These are phyloP conservation scores for Flaveria linearis DNA, from an alignment of 129 eudicot genomes.

Conservation along the genomic window DNA sequence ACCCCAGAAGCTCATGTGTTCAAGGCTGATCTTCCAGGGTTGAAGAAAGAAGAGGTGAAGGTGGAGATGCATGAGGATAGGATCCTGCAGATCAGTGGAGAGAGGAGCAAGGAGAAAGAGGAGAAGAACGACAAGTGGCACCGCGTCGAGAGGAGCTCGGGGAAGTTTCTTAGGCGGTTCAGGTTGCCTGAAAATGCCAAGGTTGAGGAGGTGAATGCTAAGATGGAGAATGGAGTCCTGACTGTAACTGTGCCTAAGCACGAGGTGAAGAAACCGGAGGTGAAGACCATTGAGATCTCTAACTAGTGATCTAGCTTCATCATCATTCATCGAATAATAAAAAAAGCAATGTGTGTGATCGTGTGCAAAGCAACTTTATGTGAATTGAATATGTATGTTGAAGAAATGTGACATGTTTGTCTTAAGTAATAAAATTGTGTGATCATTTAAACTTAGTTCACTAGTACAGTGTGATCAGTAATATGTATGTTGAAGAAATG, in stretches of 20 bases:
- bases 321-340: no score
- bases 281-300: slow-evolving; percentile 36
- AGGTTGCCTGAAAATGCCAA: slow-evolving; percentile 43
- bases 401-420: neutral
- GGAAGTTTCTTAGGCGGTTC: slow-evolving; percentile 44
- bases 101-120: slow-evolving; percentile 39
- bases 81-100: slow-evolving; percentile 47
- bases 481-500: no score
- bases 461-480: no score
- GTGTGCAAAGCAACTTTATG: neutral
- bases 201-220: slow-evolving; percentile 40
- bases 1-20: slow-evolving; percentile 45
- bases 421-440: slow-evolving; percentile 21
- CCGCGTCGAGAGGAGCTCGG: slow-evolving; percentile 39
- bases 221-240: slow-evolving; percentile 50
- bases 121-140: slow-evolving; percentile 40
- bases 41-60: slow-evolving; percentile 45
- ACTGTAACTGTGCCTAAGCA: slow-evolving; percentile 44
- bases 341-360: neutral
- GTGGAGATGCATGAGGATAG: slow-evolving; percentile 45
- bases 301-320: no score
- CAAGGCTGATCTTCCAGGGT: slow-evolving; percentile 52
- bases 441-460: slow-evolving; percentile 3
- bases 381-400: neutral
- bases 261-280: slow-evolving; percentile 41